Evolutionary conservation across 169 alveolate species (phyloP).

Genomic region (Plasmodium reichenowi): DNA sequence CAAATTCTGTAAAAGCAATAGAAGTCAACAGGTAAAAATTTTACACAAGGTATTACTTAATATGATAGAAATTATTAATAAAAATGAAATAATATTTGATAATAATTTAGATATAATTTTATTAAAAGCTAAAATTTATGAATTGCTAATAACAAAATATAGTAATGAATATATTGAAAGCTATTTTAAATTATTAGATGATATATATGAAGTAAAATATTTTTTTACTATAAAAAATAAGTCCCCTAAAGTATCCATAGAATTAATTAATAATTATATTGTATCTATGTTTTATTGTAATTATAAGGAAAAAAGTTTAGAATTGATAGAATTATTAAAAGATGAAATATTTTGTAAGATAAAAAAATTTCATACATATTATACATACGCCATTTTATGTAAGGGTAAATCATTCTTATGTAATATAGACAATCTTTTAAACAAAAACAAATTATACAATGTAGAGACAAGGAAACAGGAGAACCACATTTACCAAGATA

Average conservation of each 20-base stretch:
- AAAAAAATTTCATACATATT: conserved; percentile 24
- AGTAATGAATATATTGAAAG: conserved; percentile 24
- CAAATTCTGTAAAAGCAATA: conserved; percentile 45
- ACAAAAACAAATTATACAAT: not conserved
- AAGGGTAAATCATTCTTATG: not conserved
- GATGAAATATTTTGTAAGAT: conserved; percentile 46
- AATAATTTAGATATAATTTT: conserved; percentile 40
- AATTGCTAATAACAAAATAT: conserved; percentile 62
- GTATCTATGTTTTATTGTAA: conserved; percentile 42
- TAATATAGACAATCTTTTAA: not conserved
- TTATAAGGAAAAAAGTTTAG: conserved; percentile 26
- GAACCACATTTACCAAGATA: not conserved
- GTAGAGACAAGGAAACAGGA: not conserved
- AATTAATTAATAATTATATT: conserved; percentile 59
- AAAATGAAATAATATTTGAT: conserved; percentile 4
- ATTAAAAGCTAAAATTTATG: conserved; percentile 55
- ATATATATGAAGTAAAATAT: conserved; percentile 4
- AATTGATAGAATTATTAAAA: conserved; percentile 30
- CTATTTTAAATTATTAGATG: conserved; percentile 12
- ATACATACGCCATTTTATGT: not conserved
- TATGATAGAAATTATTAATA: conserved; percentile 7
- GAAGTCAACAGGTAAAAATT: not conserved
- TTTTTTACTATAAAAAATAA: conserved; percentile 42
- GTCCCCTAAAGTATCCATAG: conserved; percentile 26
- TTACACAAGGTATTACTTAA: conserved; percentile 11